phyloP scores from a whole-genome alignment of 768 basidiomycete species.

The Xerocomellus intermedius region DNA sequence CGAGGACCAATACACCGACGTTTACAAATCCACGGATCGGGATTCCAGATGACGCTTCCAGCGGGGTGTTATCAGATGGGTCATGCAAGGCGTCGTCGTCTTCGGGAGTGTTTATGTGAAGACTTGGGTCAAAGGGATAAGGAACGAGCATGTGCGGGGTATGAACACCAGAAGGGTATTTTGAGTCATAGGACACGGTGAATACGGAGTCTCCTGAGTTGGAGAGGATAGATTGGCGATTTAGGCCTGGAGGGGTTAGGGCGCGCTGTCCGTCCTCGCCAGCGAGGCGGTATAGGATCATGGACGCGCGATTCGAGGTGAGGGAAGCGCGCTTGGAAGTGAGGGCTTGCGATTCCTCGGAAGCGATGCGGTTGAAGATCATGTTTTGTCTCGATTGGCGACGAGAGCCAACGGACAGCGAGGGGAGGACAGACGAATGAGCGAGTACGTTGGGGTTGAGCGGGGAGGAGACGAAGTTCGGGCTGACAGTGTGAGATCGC shows the following conservation, averaged over 20 bases:
- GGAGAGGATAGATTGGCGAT: constrained; percentile 47
- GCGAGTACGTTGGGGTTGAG: constrained; percentile 43
- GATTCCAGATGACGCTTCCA: constrained; percentile 25
- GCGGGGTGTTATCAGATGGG: constrained; percentile 37
- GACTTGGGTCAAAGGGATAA: constrained; percentile 67
- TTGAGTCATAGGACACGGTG: constrained; percentile 54
- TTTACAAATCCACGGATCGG: constrained; percentile 61
- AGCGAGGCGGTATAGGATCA: constrained; percentile 65
- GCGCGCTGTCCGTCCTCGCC: constrained; percentile 34
- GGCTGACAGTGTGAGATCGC: constrained; percentile 25
- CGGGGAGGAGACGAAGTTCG: constrained; percentile 49
- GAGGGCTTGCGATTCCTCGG: constrained; percentile 45
- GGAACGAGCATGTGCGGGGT: constrained; percentile 48
- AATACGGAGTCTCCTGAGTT: constrained; percentile 51
- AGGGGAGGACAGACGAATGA: constrained; percentile 10
- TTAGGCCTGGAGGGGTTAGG: constrained; percentile 34
- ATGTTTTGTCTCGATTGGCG: constrained; percentile 41
- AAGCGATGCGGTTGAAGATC: constrained; percentile 42
- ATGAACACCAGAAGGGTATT: constrained; percentile 53
- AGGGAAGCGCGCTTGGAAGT: constrained; percentile 22
- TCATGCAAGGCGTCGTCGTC: constrained; percentile 80
- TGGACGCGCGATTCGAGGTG: constrained; percentile 47
- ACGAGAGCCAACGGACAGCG: constrained; percentile 33
- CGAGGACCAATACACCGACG: constrained; percentile 60
- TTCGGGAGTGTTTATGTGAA: constrained; percentile 57